These are phyloP conservation scores for Limonomyces culmigenus DNA, from an alignment of 1,284 basidiomycete species.

Conservation along the genomic window DNA sequence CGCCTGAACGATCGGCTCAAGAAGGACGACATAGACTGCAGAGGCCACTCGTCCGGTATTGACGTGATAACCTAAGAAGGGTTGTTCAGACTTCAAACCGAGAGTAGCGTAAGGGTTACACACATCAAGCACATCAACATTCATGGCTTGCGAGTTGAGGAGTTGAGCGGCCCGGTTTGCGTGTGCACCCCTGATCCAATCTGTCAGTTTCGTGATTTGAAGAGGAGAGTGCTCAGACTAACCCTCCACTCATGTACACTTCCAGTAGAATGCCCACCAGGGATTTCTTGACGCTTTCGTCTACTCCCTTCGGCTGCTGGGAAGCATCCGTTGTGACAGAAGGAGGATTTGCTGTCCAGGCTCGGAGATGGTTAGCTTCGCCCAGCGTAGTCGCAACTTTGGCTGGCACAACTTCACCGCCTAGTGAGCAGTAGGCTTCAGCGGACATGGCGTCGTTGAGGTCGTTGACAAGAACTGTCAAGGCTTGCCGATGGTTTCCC, in stretches of 20 bases:
- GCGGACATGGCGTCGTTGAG: slow-evolving; percentile 61
- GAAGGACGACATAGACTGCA: slow-evolving; percentile 59
- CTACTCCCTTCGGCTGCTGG: slow-evolving; percentile 8
- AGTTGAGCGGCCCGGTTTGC: slow-evolving; percentile 43
- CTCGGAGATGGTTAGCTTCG: slow-evolving; percentile 31
- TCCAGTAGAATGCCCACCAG: slow-evolving; percentile 58
- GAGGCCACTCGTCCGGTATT: slow-evolving; percentile 62
- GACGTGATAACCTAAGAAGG: slow-evolving; percentile 41
- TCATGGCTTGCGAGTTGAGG: slow-evolving; percentile 64
- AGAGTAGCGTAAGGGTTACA: slow-evolving; percentile 10
- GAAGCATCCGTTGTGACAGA: slow-evolving; percentile 9
- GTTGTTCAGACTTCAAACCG: neutral
- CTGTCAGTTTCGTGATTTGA: neutral
- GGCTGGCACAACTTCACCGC: slow-evolving; percentile 50
- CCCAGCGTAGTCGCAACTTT: slow-evolving; percentile 38
- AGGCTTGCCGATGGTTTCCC: slow-evolving; percentile 44
- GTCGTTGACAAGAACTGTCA: slow-evolving; percentile 51
- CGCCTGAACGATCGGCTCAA: slow-evolving; percentile 62
- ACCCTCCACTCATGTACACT: slow-evolving; percentile 69
- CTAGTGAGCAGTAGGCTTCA: slow-evolving; percentile 63
- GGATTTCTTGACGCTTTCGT: slow-evolving; percentile 36
- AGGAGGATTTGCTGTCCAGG: slow-evolving; percentile 34
- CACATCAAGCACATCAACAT: slow-evolving; percentile 65
- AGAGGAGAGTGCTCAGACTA: slow-evolving; percentile 12
- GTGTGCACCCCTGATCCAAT: slow-evolving; percentile 22